Evolutionary conservation across 1,284 basidiomycete species (phyloP), one percentile per base, ranked within the genome.

Genomic region (Ganoderma lucidum): DNA sequence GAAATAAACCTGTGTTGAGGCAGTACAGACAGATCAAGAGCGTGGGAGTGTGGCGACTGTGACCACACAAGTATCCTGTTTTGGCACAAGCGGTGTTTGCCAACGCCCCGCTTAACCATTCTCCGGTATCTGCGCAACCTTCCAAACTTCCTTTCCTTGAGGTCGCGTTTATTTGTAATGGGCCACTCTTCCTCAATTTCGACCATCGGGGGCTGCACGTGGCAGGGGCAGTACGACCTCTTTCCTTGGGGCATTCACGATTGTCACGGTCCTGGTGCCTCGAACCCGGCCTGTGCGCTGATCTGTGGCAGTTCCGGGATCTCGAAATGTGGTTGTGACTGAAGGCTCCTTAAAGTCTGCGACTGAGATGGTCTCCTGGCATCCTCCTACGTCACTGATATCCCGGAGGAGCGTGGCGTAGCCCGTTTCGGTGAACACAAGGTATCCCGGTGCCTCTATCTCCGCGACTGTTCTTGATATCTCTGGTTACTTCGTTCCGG

Each of bases 341-440:
- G 14, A 60, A 17, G 37, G 44, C 63, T 45, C 9, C 14, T 41
- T 35, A 30, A 32, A 60, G 6, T 63, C 63, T 19, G 37, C 15
- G 30, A 28, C 35, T 48, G 23, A 60, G 61, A 62, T 58, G 32
- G 14, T 51, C 44, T 32, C n/a, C 32, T 17, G 28, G n/a, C 10
- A 41, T 42, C 41, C 23, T 3, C 41, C 39, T 30, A 55, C 14
- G 44, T 51, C 19, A n/a, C 48, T 2, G 32, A n/a, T 30, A 35
- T 56, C 56, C 19, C n/a, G 55, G 41, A 39, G 12, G 58, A 63
- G 39, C 28, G 45, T 45, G 37, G 45, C 6, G 30, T 6, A 12
- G 41, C 61, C 63, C 53, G 23, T 66, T 48, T 63, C 56, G 64
- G 66, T 67, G 71, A 73, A 68, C 69, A 60, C 70, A 65, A 65